These are phyloP conservation scores for Salix arbutifolia DNA, from an alignment of 345 rosid species.

Conservation along the genomic window DNA sequence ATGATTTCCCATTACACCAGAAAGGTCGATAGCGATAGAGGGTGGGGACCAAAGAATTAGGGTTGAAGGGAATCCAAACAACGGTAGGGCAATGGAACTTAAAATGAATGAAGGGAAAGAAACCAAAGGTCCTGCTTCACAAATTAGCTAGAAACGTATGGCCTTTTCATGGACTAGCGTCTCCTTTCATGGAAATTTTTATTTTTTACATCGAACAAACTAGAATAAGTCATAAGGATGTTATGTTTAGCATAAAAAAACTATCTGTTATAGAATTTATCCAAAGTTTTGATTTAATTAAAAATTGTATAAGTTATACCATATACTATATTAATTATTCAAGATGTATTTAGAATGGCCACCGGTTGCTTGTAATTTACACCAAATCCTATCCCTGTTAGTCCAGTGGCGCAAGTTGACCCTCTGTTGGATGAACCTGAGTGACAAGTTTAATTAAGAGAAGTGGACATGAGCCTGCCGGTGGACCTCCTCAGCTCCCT, in stretches of 20 bases:
- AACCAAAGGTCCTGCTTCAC: not conserved
- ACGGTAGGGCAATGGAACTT: conserved; percentile 8
- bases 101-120: not conserved
- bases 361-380: conserved; percentile 4
- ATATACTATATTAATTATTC: too few species aligned
- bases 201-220: too few species aligned
- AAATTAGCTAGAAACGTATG: not conserved
- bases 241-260: too few species aligned
- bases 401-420: conserved; percentile 24
- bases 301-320: too few species aligned
- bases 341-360: not conserved
- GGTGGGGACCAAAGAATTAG: conserved; percentile 16
- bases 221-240: too few species aligned
- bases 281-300: too few species aligned
- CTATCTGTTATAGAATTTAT: too few species aligned
- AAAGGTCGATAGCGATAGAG: not conserved
- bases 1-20: not conserved
- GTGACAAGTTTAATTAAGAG: conserved; percentile 19
- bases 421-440: conserved; percentile 27
- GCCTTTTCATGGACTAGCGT: not conserved
- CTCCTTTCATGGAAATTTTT: not conserved
- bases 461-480: conserved; percentile 7
- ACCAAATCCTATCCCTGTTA: not conserved
- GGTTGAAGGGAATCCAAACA: conserved; percentile 7
- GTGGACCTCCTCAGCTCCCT: conserved; percentile 40